Conservation (phyloP, 2,329 filamentous ascomycete species). For the Hansfordia pulvinata region DNA sequence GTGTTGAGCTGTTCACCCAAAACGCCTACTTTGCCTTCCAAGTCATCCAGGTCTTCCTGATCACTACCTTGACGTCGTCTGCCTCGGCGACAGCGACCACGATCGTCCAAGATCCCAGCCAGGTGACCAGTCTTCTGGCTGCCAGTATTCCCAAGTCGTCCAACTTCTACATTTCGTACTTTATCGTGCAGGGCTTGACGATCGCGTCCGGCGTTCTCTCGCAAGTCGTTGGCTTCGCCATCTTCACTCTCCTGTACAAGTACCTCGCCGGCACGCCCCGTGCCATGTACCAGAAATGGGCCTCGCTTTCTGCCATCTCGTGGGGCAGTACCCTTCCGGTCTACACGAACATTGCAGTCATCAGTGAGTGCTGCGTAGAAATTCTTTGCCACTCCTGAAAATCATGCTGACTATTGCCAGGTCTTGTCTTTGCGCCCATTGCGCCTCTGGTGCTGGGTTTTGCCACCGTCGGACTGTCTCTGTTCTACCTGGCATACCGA, state of each 20-base stretch:
- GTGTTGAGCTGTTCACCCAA: conserved; percentile 79
- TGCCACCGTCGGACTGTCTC: conserved; percentile 59
- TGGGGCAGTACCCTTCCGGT: conserved; percentile 78
- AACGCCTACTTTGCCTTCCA: conserved; percentile 87
- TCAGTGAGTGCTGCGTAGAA: conserved; percentile 39
- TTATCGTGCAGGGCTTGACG: conserved; percentile 79
- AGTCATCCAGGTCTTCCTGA: conserved; percentile 81
- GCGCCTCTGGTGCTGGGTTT: conserved; percentile 77
- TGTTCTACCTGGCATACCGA: conserved; percentile 79
- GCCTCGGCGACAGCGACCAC: conserved; percentile 55
- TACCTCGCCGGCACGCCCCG: conserved; percentile 66
- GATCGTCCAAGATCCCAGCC: conserved; percentile 48
- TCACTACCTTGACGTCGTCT: conserved; percentile 71
- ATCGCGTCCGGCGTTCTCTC: conserved; percentile 64
- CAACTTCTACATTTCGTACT: conserved; percentile 94
- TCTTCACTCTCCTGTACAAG: conserved; percentile 63
- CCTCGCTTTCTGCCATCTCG: conserved; percentile 55
- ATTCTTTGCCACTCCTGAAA: too few species aligned
- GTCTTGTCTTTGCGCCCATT: conserved; percentile 76
- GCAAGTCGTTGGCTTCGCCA: conserved; percentile 55
- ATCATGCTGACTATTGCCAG: conserved; percentile 24
- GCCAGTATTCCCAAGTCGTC: conserved; percentile 66
- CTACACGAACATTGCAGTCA: conserved; percentile 69
- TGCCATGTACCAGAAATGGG: conserved; percentile 68
- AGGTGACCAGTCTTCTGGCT: conserved; percentile 53